These are phyloP conservation scores for Phoma sp. DNA, from an alignment of 2,329 filamentous ascomycete genomes.

Conservation along the genomic window DNA sequence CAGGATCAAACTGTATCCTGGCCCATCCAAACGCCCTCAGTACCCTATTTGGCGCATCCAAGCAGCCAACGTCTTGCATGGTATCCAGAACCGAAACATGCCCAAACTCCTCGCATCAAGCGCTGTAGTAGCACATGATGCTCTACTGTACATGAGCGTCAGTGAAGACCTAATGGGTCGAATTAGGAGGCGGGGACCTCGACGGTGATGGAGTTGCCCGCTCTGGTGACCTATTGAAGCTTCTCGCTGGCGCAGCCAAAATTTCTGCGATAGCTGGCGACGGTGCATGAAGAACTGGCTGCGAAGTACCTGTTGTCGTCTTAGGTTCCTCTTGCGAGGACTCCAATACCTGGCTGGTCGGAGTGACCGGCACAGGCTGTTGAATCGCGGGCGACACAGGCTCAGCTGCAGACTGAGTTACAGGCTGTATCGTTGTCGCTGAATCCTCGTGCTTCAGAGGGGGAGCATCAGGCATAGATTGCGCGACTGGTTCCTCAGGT, in stretches of 20 bases:
- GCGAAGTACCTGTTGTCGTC: slow-evolving; percentile 3
- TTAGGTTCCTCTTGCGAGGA: slow-evolving; percentile 4
- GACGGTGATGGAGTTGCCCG: slow-evolving; percentile 13
- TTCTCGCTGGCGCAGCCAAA: slow-evolving; percentile 14
- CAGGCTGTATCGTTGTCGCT: slow-evolving; percentile 10
- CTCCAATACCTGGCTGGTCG: slow-evolving; percentile 3
- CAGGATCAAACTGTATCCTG: background rate
- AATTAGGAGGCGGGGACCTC: background rate
- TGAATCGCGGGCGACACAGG: slow-evolving; percentile 8
- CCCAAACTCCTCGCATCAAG: slow-evolving; percentile 1
- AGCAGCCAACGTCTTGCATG: slow-evolving; percentile 6
- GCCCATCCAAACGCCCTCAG: background rate
- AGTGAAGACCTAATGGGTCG: slow-evolving; percentile 4
- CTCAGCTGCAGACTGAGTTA: background rate
- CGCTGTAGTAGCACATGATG: background rate
- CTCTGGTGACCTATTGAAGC: slow-evolving; percentile 10
- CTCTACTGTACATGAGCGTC: background rate
- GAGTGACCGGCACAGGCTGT: slow-evolving; percentile 5
- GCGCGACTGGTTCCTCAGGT: slow-evolving; percentile 8
- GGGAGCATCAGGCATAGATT: background rate
- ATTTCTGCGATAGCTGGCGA: slow-evolving; percentile 18
- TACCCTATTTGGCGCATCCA: background rate
- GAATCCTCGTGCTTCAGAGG: slow-evolving; percentile 12
- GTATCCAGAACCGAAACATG: slow-evolving; percentile 13
- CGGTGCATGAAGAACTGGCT: slow-evolving; percentile 12